These are phyloP conservation scores for Anthoceros angustus DNA, from an alignment of 225 moss, liverwort and hornwort species.

Conservation along the genomic window DNA sequence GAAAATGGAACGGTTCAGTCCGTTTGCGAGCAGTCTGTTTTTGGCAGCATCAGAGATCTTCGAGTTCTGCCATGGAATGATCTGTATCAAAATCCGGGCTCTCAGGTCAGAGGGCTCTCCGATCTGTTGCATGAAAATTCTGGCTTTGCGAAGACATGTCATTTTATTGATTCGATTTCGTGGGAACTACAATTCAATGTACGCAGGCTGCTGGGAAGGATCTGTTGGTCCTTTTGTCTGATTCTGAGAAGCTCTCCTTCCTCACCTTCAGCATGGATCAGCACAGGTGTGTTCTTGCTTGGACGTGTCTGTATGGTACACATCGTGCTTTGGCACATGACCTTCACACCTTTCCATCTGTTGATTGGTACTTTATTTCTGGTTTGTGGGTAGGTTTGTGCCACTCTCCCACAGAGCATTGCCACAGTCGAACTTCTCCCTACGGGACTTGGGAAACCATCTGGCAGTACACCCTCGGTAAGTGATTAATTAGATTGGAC, in stretches of 20 bases:
- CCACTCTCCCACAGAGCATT: constrained; percentile 56
- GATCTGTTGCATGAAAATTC: not conserved
- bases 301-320: not conserved
- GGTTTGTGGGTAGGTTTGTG: constrained; percentile 44
- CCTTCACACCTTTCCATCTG: not conserved
- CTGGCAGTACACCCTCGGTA: constrained; percentile 76
- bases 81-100: constrained; percentile 36
- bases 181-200: not conserved
- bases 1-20: constrained; percentile 87
- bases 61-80: constrained; percentile 89
- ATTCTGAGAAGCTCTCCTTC: constrained; percentile 89
- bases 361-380: not conserved
- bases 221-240: constrained; percentile 75
- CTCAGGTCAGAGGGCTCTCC: constrained; percentile 35
- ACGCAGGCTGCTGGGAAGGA: constrained; percentile 65
- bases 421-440: constrained; percentile 36
- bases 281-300: constrained; percentile 39
- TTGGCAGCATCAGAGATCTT: constrained; percentile 83
- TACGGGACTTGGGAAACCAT: constrained; percentile 54
- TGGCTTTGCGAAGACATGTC: not conserved
- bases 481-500: not conserved
- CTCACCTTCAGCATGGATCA: constrained; percentile 83
- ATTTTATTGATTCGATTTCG: not conserved
- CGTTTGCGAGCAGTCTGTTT: constrained; percentile 92
- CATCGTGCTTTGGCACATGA: not conserved